Conservation (phyloP, 2,329 filamentous ascomycete genomes). For the Samsoniella hepiali region DNA sequence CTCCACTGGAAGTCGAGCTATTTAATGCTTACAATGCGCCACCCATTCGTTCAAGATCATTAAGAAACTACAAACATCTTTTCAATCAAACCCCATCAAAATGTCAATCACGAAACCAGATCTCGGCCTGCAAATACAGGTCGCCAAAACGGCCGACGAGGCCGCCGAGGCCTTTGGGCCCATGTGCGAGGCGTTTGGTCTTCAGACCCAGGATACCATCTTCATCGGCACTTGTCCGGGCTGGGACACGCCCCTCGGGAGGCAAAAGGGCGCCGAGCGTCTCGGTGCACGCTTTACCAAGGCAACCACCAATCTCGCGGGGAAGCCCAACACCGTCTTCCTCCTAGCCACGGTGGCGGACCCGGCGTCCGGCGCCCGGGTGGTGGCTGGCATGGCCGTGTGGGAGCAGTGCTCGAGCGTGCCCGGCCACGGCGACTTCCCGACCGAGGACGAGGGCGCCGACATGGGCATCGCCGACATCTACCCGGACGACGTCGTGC, state of each 20-base stretch:
- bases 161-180: constrained; percentile 27
- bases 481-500: constrained; percentile 41
- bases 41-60: background rate
- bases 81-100: background rate
- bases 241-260: constrained; percentile 51
- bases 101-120: background rate
- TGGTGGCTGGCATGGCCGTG: constrained; percentile 51
- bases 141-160: constrained; percentile 29
- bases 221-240: constrained; percentile 52
- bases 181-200: constrained; percentile 42
- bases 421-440: constrained; percentile 44
- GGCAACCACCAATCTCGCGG: constrained; percentile 39
- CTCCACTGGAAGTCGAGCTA: background rate
- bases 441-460: constrained; percentile 31
- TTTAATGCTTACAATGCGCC: background rate
- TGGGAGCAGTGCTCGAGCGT: constrained; percentile 53
- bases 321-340: constrained; percentile 49
- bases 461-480: constrained; percentile 33
- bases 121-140: constrained; percentile 23
- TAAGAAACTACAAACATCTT: too few species aligned
- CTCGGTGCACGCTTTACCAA: constrained; percentile 41
- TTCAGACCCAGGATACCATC: constrained; percentile 47
- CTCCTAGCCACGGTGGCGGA: constrained; percentile 50
- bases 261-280: constrained; percentile 32
- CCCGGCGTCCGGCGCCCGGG: constrained; percentile 24